Percentiles rank a stretch among this genome's conserved stretches.
phyloP scores from a whole-genome alignment of 2,329 filamentous ascomycete species.

The Colletotrichum higginsianum region DNA sequence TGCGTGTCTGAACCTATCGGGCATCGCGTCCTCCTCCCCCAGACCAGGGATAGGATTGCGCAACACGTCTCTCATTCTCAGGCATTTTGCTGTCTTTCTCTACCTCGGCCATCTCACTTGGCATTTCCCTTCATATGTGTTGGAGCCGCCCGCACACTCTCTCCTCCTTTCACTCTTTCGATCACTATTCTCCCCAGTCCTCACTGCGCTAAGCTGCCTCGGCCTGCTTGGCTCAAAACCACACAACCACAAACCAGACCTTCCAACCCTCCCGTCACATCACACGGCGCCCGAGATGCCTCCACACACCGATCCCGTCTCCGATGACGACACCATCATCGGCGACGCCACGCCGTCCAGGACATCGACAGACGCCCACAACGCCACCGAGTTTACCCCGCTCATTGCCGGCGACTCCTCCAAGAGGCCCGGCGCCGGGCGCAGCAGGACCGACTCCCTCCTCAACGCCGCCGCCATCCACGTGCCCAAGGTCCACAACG shows the following conservation, averaged over 20 bases:
- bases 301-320: constrained; percentile 12
- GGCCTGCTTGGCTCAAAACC: background rate
- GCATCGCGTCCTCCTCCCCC: constrained; percentile 14
- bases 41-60: constrained; percentile 30
- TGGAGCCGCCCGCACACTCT: background rate
- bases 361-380: background rate
- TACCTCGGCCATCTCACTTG: background rate
- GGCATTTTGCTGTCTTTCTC: too few relatives aligned
- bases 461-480: constrained; percentile 26
- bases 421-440: constrained; percentile 16
- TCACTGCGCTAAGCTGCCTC: background rate
- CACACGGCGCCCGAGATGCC: constrained; percentile 30
- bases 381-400: constrained; percentile 32
- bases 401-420: constrained; percentile 7
- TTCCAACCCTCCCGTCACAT: background rate
- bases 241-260: background rate
- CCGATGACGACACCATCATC: constrained; percentile 20
- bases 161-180: background rate
- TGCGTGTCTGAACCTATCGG: constrained; percentile 18
- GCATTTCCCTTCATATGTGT: constrained; percentile 10
- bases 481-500: constrained; percentile 48
- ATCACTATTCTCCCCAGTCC: too few relatives aligned
- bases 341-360: constrained; percentile 9
- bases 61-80: background rate
- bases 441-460: constrained; percentile 28